Evolutionary conservation across 2,329 filamentous ascomycete genomes (phyloP), one percentile per base, ranked within the genome.

Genomic region (Epichloe sp.): DNA sequence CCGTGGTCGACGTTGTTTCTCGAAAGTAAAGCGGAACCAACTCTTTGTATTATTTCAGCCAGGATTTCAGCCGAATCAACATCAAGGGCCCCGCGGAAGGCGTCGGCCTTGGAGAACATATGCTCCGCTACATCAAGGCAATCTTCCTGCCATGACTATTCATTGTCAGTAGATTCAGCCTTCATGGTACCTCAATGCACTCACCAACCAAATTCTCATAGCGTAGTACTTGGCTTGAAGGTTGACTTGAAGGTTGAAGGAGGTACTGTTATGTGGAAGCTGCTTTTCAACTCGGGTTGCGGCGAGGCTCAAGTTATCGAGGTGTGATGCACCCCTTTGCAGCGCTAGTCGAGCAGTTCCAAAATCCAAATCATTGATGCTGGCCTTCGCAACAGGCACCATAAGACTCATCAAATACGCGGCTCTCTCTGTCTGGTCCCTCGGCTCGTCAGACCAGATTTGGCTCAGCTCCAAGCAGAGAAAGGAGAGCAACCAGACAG

Each of bases 71-170:
- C 71, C 1, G 73, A 73, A 2, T 65, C 55, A 0, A 74, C 64
- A 43, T 82, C 74, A 2, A 78, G 62, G 1, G 49, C 59, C 21
- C 59, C 60, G 38, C 58, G 64, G 10, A 67, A 63, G n/a, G 54
- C 68, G 58, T 69, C 67, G 2, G 79, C 66, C 58, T 86, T 86
- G 37, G 66, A 66, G 64, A 84, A 90, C 73, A 93, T 80, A 63
- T 88, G 80, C 50, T 95, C 87, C 31, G 87, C 86, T 46, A 89
- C 77, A 52, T 91, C 85, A 14, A 85, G 71, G 41, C 83, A 78
- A 41, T 79, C 74, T 60, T 89, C 82, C 58, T 82, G 80, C 82
- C 84, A 95, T 34, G 83, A 78, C 87, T 91, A 17, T 10, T 45
- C 17, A 15, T 3, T 11, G 48, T 63, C 47, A 65, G 60, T 23